Evolutionary conservation across 306 rosid species (phyloP), one percentile per base, ranked within the genome.

Genomic region (Senna siamea): DNA sequence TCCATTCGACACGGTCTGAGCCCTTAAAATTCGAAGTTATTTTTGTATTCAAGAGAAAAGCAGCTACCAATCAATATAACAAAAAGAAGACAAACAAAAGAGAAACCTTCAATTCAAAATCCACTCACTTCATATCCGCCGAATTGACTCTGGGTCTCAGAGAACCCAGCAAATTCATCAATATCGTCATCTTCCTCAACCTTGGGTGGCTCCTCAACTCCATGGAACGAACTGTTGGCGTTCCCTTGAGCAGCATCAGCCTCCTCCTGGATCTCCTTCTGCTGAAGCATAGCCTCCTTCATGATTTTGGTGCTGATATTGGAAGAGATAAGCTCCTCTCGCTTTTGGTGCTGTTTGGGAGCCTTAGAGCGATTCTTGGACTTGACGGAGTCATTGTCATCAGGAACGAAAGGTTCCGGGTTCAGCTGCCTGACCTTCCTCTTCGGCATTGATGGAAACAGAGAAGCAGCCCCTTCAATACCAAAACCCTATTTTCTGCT

Each of bases 211-310:
- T 84, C 87, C 12, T 74, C 79, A 3, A 73, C 63, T 23, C 72
- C 62, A 30, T 56, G 69, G 9, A 72, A 68, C 6, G 87, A 65
- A 38, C 70, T 53, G 38, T 68, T 76, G n/a, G 61, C 4, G 6
- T 50, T 74, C 53, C 80, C 51, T 13, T 63, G 80, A 1, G 60
- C 66, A 2, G 67, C 77, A 7, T 65, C 68, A 18, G 63, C 79
- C 60, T 78, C 90, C 6, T 80, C 86, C 50, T 89, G 84, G 17
- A 86, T 60, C 77, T 91, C 98, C 72, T 68, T 82, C 79, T 87
- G 88, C 80, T 94, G 98, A 78, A 85, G 67, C 83, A 77, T 77
- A 65, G 98, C 96, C 66, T 86, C 82, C 69, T 89, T 91, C 72
- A 91, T 85, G 47, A 94, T 91, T 84, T 88, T 94, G 5, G 96